These are phyloP conservation scores for Pseudocercospora vitis DNA, from an alignment of 2,329 filamentous ascomycete genomes.

Conservation along the genomic window DNA sequence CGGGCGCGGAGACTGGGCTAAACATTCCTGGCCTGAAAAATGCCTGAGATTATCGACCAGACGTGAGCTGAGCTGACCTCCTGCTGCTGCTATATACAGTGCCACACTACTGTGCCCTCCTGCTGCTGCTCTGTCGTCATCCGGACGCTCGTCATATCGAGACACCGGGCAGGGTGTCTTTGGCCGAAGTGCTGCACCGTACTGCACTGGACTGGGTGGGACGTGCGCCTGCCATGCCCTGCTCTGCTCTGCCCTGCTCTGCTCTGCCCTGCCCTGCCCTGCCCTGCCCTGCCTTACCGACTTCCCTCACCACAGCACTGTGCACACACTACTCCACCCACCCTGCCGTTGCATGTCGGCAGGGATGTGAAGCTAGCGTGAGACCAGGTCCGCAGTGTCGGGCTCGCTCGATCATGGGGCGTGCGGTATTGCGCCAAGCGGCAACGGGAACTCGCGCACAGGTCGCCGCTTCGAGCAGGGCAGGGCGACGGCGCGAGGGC, in stretches of 20 bases:
- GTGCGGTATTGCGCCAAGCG: conserved; percentile 1
- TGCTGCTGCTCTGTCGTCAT: not conserved
- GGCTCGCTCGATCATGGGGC: conserved; percentile 5
- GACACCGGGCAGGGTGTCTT: not conserved
- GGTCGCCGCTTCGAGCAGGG: not conserved
- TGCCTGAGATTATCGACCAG: no score
- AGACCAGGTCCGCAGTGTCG: conserved; percentile 8
- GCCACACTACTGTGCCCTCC: not conserved
- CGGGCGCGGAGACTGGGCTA: no score
- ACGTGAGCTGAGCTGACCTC: conserved; percentile 1
- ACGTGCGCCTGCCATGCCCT: no score
- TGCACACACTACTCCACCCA: no score
- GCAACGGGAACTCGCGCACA: not conserved
- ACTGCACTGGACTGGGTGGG: no score
- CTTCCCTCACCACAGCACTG: not conserved
- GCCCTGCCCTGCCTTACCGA: not conserved
- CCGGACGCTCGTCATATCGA: not conserved
- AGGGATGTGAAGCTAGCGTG: conserved; percentile 4
- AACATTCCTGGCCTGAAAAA: no score
- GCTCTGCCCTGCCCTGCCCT: no score
- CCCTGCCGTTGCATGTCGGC: not conserved
- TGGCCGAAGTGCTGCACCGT: not conserved
- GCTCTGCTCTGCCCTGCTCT: no score
- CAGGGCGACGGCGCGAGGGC: no score
- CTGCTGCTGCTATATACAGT: not conserved